Evolutionary conservation across 108 stramenopile species (phyloP).

Genomic region (Pseudonitzschia multistriata): DNA sequence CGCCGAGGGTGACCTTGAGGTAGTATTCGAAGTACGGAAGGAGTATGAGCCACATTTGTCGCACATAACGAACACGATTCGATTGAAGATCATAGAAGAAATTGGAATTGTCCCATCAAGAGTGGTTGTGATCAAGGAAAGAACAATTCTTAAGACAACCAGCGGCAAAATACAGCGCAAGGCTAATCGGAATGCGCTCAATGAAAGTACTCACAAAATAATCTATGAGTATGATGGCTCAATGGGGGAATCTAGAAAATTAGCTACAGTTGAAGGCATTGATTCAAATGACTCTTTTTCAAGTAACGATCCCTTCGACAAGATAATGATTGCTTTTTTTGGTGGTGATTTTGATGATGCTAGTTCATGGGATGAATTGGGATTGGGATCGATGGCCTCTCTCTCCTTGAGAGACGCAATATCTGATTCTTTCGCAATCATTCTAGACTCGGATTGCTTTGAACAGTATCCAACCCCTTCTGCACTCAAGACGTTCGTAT

Average conservation of each 20-base stretch:
- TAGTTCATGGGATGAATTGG: constrained; percentile 12
- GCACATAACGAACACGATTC: too few relatives aligned
- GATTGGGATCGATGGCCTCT: constrained; percentile 10
- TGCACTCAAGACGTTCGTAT: constrained; percentile 1
- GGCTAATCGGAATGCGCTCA: background rate
- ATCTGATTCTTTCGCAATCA: background rate
- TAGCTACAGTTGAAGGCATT: background rate
- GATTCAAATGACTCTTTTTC: background rate
- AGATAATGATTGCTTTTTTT: background rate
- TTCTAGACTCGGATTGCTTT: background rate
- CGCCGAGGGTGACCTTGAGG: constrained; percentile 62
- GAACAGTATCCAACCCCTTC: background rate
- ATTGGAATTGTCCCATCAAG: background rate
- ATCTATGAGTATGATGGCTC: background rate
- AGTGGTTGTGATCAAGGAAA: constrained; percentile 1
- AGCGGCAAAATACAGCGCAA: constrained; percentile 9
- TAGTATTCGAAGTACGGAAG: constrained; percentile 12
- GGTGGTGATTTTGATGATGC: background rate
- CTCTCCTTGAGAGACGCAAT: constrained; percentile 5
- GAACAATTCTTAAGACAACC: constrained; percentile 4
- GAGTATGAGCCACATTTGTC: too few relatives aligned
- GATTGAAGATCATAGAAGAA: background rate
- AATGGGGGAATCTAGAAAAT: background rate
- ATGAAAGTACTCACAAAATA: background rate
- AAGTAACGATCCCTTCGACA: constrained; percentile 2